Conservation (phyloP, 2,329 filamentous ascomycete genomes). For the Trichocomaceae sp. region DNA sequence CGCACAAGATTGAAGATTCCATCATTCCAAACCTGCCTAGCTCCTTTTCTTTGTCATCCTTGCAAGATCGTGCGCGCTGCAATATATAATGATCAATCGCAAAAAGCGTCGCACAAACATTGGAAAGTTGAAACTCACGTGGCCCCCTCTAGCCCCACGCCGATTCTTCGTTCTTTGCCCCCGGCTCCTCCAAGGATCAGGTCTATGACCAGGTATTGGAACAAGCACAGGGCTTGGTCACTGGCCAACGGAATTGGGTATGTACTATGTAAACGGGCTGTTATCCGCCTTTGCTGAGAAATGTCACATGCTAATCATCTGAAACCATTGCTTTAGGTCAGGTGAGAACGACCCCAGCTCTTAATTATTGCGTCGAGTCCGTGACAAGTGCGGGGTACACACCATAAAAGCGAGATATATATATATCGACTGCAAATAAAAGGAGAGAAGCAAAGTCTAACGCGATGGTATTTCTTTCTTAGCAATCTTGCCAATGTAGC, state of each 20-base stretch:
- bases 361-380: not conserved
- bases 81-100: not conserved
- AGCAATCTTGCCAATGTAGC: constrained; percentile 44
- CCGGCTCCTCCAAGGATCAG: constrained; percentile 33
- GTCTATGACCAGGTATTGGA: constrained; percentile 38
- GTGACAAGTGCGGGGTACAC: not conserved
- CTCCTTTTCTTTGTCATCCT: not conserved
- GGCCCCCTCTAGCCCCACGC: constrained; percentile 37
- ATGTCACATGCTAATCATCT: constrained; percentile 6
- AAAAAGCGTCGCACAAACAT: constrained; percentile 5
- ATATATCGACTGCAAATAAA: not conserved
- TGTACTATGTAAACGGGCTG: constrained; percentile 24
- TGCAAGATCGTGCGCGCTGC: not conserved
- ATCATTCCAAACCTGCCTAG: not conserved
- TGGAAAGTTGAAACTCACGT: too few species aligned
- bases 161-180: constrained; percentile 40
- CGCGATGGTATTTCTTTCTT: not conserved
- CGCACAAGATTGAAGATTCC: too few species aligned
- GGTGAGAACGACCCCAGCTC: constrained; percentile 19
- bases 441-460: not conserved
- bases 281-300: not conserved
- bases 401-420: not conserved
- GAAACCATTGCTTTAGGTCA: constrained; percentile 21
- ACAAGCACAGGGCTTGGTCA: constrained; percentile 33
- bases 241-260: constrained; percentile 44